These are phyloP conservation scores for Tolypocladium pustulatum DNA, from an alignment of 2,329 filamentous ascomycete genomes.

Conservation along the genomic window DNA sequence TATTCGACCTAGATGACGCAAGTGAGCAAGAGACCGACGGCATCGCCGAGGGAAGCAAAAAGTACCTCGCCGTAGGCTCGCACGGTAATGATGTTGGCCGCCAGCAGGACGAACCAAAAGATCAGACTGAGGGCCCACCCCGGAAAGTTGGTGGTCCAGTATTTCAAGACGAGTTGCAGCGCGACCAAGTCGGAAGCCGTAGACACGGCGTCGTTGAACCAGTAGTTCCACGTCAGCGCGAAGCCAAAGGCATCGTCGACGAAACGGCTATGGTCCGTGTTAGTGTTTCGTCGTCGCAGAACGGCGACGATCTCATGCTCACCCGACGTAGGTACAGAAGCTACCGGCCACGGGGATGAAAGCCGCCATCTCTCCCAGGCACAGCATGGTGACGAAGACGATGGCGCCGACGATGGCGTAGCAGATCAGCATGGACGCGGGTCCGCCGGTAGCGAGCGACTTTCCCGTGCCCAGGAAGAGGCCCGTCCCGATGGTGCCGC, in stretches of 20 bases:
- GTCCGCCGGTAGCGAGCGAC: conserved; percentile 47
- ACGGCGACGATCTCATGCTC: conserved; percentile 4
- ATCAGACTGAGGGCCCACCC: conserved; percentile 54
- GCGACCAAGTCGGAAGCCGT: conserved; percentile 47
- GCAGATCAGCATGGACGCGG: conserved; percentile 45
- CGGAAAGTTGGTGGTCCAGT: conserved; percentile 52
- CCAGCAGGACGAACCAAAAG: conserved; percentile 46
- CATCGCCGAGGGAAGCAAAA: neutral
- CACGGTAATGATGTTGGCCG: conserved; percentile 22
- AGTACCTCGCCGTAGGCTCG: conserved; percentile 23
- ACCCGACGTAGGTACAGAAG: conserved; percentile 38
- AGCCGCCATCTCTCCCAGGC: conserved; percentile 50
- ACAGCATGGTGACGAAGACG: conserved; percentile 48
- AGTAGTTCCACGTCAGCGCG: conserved; percentile 49
- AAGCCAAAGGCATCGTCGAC: conserved; percentile 45
- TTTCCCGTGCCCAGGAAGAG: conserved; percentile 53
- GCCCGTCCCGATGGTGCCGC: conserved; percentile 49
- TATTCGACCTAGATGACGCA: conserved; percentile 34
- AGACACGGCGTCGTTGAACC: conserved; percentile 52
- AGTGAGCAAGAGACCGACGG: neutral
- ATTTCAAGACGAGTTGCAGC: conserved; percentile 42
- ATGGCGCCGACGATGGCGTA: conserved; percentile 47
- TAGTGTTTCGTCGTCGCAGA: neutral
- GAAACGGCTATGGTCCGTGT: conserved; percentile 23
- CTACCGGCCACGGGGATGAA: conserved; percentile 40